Base-by-base conservation (phyloP, 768 basidiomycete species). In the Trametopsis cervina region DNA sequence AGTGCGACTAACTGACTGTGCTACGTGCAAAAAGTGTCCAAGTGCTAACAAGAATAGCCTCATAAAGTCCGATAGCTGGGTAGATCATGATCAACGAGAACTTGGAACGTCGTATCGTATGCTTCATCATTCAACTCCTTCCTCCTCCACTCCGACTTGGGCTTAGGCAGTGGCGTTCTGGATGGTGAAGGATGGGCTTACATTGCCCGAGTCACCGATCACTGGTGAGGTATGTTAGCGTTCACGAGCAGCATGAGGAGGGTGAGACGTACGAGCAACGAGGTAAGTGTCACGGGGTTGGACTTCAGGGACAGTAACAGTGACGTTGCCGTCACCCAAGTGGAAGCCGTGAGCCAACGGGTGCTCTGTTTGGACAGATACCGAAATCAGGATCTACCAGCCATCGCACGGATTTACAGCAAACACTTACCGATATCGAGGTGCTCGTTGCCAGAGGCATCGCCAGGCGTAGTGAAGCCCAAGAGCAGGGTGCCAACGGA, bases 181-280 rank as follows among this genome's bases (percentile, higher is more conserved):
- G n/a, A 74, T 67, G 13, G 59, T 59, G 63, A 75, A 75, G 20
- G 52, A 39, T 1, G 64, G 62, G 50, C 72, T 71, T 41, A 56
- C 55, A 57, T 76, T 68, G 18, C 72, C 73, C 17, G 75, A 76
- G 56, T 75, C 72, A 12, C 75, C 74, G 44, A 73, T 70, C 40
- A 76, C 75, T 75, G 42, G 22, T 1, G 25, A 12, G 7, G 4
- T 15, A 25, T 22, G 25, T 36, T 10, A 17, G 11, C 27, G 4
- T 9, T 17, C n/a, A 9, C 21, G 22, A 17, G 12, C 0, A 7
- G 40, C 4, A 9, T 4, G 38, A 24, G 4, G n/a, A 20, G 5
- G 13, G 48, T n/a, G 27, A 27, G 9, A 69, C 73, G 61, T 49
- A 77, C 73, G 56, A 40, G 69, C 69, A 44, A 75, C 59, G 26